phyloP scores from a whole-genome alignment of 192 early-diverging fungal genomes.

The Coemansia erecta region DNA sequence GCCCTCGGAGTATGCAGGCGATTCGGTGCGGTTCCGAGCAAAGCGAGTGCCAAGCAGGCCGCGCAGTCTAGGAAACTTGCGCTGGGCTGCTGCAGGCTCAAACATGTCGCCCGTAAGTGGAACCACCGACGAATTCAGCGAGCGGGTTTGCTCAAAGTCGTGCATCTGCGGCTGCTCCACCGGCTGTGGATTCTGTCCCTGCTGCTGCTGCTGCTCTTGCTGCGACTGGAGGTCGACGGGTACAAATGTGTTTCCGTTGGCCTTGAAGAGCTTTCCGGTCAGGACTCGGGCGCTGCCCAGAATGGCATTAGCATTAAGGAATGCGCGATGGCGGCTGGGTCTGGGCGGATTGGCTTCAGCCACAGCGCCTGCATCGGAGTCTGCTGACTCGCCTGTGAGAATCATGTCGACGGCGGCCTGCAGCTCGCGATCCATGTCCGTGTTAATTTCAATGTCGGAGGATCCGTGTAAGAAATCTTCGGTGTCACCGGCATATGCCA shows the following conservation, averaged over 20 bases:
- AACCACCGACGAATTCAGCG: too few species aligned
- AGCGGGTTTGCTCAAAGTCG: too few species aligned
- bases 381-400: conserved; percentile 14
- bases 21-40: neutral
- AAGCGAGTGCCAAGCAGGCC: conserved; percentile 13
- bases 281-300: conserved; percentile 6
- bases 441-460: conserved; percentile 2
- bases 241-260: conserved; percentile 4
- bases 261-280: conserved; percentile 8
- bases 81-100: neutral
- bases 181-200: neutral
- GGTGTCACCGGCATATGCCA: conserved; percentile 13
- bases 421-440: conserved; percentile 31
- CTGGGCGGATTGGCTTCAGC: neutral
- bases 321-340: neutral
- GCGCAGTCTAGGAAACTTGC: conserved; percentile 1
- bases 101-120: neutral
- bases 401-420: conserved; percentile 41
- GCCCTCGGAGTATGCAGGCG: neutral
- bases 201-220: neutral
- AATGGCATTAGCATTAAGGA: neutral
- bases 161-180: too few species aligned
- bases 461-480: conserved; percentile 7
- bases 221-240: neutral
- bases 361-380: neutral